A percentile compares a stretch with the other conserved stretches of the same genome.
Conservation (phyloP, 2,329 filamentous ascomycete species). For the Onygena corvina region DNA sequence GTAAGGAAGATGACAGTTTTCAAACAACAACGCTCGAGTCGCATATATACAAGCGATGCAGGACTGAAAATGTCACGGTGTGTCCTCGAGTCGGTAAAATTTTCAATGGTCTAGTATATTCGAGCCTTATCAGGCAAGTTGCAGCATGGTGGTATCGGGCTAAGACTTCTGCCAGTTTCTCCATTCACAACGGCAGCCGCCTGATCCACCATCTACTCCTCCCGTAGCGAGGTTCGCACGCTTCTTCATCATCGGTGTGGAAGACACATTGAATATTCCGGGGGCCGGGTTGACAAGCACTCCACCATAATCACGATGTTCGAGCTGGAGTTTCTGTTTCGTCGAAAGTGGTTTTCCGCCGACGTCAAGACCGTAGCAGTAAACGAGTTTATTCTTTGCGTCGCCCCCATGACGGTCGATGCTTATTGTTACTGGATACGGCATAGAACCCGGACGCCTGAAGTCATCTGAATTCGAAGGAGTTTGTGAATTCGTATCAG, state of each 20-base stretch:
- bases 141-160: background rate
- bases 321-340: constrained; percentile 39
- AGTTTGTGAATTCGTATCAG: constrained; percentile 14
- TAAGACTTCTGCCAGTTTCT: constrained; percentile 35
- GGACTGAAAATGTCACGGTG: no score
- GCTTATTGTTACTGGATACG: constrained; percentile 49
- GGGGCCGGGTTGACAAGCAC: constrained; percentile 40
- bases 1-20: background rate
- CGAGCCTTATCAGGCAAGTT: no score
- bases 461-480: constrained; percentile 35
- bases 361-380: constrained; percentile 47
- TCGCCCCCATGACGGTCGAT: constrained; percentile 50
- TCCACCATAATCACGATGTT: constrained; percentile 42
- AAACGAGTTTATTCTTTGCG: constrained; percentile 43
- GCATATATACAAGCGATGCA: background rate
- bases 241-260: constrained; percentile 4
- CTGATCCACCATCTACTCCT: constrained; percentile 45
- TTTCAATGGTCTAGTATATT: no score
- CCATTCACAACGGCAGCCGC: constrained; percentile 50
- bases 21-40: background rate
- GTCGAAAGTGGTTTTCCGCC: constrained; percentile 32
- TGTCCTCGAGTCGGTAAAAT: no score
- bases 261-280: constrained; percentile 31
- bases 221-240: constrained; percentile 17
- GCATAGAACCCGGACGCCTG: constrained; percentile 45